phyloP scores from a whole-genome alignment of 176 grass and related monocot species.

The Eragrostis curvula region DNA sequence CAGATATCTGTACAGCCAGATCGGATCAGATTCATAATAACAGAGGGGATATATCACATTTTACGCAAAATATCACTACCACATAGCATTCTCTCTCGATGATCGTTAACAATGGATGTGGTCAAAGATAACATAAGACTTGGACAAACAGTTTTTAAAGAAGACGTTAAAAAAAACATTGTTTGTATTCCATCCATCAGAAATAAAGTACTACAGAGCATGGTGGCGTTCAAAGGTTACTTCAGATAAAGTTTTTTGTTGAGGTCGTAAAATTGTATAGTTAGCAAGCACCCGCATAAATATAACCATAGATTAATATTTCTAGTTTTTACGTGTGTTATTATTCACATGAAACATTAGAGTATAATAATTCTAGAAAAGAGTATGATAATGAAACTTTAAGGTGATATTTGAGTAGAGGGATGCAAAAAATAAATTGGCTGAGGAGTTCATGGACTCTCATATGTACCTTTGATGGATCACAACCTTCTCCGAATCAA shows the following conservation, averaged over 20 bases:
- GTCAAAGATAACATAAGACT: slow-evolving; percentile 3
- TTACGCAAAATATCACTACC: not conserved
- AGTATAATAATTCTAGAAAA: not conserved
- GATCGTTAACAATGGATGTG: slow-evolving; percentile 12
- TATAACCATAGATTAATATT: slow-evolving; percentile 18
- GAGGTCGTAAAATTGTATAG: not conserved
- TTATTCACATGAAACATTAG: slow-evolving; percentile 7
- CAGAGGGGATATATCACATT: not conserved
- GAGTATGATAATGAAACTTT: slow-evolving; percentile 6
- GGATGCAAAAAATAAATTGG: slow-evolving; percentile 12
- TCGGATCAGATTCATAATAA: slow-evolving; percentile 22
- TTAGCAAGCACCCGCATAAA: slow-evolving; percentile 20
- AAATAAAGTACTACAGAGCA: not conserved
- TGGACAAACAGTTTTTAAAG: slow-evolving; percentile 6
- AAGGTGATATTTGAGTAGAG: not conserved
- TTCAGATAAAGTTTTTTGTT: not conserved
- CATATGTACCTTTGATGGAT: slow-evolving; percentile 88
- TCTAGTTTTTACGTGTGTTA: slow-evolving; percentile 13
- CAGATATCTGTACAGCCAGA: slow-evolving; percentile 69
- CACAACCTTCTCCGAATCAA: slow-evolving; percentile 83
- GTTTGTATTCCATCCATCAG: slow-evolving; percentile 8
- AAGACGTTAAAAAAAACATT: not conserved
- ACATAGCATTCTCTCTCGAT: slow-evolving; percentile 11
- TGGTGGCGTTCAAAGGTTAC: not conserved
- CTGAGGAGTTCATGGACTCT: slow-evolving; percentile 26